Evolutionary conservation across 768 basidiomycete species (phyloP).

Genomic region (Suillus lakei): DNA sequence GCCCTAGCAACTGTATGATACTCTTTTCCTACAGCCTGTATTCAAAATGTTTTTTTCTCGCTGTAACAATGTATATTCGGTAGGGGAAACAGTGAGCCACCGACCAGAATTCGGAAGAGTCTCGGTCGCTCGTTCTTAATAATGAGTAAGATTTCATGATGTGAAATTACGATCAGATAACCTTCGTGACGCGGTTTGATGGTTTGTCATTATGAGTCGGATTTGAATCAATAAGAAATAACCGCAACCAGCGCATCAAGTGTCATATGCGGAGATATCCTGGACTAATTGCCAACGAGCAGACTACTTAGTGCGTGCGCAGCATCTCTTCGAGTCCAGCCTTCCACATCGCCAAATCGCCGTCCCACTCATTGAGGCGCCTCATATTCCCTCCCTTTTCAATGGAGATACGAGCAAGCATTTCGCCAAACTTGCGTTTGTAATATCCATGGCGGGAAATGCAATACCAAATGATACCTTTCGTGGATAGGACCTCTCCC

Average conservation of each 20-base stretch:
- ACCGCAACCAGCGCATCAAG: too few relatives aligned
- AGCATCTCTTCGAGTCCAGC: constrained; percentile 16
- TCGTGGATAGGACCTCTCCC: constrained; percentile 47
- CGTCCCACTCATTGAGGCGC: constrained; percentile 56
- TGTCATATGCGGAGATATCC: not conserved
- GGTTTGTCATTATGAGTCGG: not conserved
- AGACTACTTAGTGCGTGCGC: constrained; percentile 7
- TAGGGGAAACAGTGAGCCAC: too few relatives aligned
- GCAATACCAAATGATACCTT: constrained; percentile 56
- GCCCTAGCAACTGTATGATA: too few relatives aligned
- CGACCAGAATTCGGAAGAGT: not conserved
- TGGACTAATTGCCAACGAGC: not conserved
- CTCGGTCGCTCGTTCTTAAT: not conserved
- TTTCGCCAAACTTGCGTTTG: constrained; percentile 22
- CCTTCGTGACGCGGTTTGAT: too few relatives aligned
- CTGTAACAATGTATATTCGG: too few relatives aligned
- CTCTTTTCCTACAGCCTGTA: too few relatives aligned
- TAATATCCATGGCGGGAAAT: constrained; percentile 42
- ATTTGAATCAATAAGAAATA: not conserved
- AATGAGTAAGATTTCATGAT: not conserved
- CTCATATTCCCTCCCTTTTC: constrained; percentile 46
- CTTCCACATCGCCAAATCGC: constrained; percentile 47
- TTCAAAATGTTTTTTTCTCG: too few relatives aligned
- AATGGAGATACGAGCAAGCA: constrained; percentile 25
- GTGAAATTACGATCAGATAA: not conserved